phyloP scores from a whole-genome alignment of 179 eudicot species.

The Silene coronaria region DNA sequence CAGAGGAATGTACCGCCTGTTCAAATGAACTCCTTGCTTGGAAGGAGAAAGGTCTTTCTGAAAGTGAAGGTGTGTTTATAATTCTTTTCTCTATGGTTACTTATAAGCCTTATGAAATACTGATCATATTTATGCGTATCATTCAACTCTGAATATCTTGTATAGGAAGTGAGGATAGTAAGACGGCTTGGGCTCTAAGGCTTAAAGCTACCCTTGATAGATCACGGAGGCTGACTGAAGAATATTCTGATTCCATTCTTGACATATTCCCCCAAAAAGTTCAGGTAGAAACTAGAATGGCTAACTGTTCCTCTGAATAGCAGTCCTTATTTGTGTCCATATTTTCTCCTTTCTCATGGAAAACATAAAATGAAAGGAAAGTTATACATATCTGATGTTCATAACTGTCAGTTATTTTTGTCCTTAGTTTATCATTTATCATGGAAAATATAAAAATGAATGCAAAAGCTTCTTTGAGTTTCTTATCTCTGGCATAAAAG shows the following conservation, averaged over 20 bases:
- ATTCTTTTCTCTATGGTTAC: not conserved
- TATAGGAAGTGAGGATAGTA: constrained; percentile 78
- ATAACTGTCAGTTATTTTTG: not conserved
- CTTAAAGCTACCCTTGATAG: constrained; percentile 95
- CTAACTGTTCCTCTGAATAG: not conserved
- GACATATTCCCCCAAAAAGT: constrained; percentile 76
- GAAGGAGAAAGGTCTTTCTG: constrained; percentile 65
- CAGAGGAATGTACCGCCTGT: constrained; percentile 68
- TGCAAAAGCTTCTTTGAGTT: not conserved
- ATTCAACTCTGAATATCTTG: constrained; percentile 18
- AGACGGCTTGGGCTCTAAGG: constrained; percentile 80
- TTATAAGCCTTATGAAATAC: not conserved
- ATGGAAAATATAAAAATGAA: not conserved
- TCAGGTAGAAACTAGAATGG: constrained; percentile 58
- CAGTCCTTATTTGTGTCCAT: not conserved
- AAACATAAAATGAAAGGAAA: not conserved
- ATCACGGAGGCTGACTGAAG: constrained; percentile 82
- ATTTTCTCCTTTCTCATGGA: no score
- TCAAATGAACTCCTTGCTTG: constrained; percentile 73
- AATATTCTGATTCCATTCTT: constrained; percentile 85
- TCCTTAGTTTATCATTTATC: not conserved
- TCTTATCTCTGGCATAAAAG: not conserved
- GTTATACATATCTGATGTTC: not conserved
- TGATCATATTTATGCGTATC: constrained; percentile 11
- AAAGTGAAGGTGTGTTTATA: constrained; percentile 54